phyloP scores from a whole-genome alignment of 768 basidiomycete species.

The Pulveroboletus frians region DNA sequence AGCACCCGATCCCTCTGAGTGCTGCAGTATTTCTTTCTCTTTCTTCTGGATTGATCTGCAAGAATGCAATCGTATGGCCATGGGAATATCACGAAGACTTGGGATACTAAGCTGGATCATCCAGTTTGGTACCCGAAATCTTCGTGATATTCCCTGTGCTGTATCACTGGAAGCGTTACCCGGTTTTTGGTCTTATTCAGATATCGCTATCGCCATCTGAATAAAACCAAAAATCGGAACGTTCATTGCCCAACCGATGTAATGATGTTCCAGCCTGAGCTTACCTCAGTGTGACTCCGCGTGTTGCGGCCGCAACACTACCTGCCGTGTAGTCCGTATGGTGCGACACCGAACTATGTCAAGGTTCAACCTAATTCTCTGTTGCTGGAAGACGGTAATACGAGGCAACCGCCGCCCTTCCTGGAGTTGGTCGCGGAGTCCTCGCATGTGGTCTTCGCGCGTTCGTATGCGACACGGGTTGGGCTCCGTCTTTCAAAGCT shows the following conservation, averaged over 20 bases:
- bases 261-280: too few species aligned
- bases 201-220: neutral
- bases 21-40: neutral
- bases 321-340: slow-evolving; percentile 30
- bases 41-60: neutral
- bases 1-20: neutral
- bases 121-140: neutral
- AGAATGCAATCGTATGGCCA: neutral
- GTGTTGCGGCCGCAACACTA: slow-evolving; percentile 7
- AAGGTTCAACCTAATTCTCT: slow-evolving; percentile 24
- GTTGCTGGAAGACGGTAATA: slow-evolving; percentile 18
- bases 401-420: too few species aligned
- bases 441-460: slow-evolving; percentile 36
- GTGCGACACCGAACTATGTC: slow-evolving; percentile 21
- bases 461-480: slow-evolving; percentile 25
- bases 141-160: neutral
- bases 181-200: too few species aligned
- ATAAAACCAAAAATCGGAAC: neutral
- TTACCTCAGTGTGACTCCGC: slow-evolving; percentile 23
- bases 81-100: neutral
- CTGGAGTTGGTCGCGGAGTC: slow-evolving; percentile 28
- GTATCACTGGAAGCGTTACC: too few species aligned
- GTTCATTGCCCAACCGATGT: slow-evolving; percentile 11
- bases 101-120: slow-evolving; percentile 7
- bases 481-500: slow-evolving; percentile 18